Percentiles rank a stretch among this genome's conserved stretches.
phyloP scores from a whole-genome alignment of 1,139 yeast species.

The Zygosaccharomyces pseudobailii region DNA sequence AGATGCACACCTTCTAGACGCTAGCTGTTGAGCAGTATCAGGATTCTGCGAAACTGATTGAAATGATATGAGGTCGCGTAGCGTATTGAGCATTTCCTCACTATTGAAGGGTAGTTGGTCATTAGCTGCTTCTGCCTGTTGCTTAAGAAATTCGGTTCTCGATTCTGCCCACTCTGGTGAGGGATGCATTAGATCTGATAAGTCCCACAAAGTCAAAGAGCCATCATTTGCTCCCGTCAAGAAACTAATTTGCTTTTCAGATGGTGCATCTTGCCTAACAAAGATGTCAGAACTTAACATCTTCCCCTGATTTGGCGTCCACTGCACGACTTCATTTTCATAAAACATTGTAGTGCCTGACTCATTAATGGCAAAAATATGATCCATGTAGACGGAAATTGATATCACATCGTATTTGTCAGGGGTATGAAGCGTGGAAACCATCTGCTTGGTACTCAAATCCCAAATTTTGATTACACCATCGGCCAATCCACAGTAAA shows the following conservation, averaged over 20 bases:
- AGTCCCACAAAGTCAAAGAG: conserved; percentile 55
- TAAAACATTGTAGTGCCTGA: conserved; percentile 52
- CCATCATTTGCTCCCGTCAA: conserved; percentile 60
- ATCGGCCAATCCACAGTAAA: conserved; percentile 73
- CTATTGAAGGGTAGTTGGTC: conserved; percentile 36
- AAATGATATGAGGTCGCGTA: conserved; percentile 59
- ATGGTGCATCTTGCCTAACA: conserved; percentile 17
- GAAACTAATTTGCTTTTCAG: conserved; percentile 32
- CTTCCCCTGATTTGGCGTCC: conserved; percentile 41
- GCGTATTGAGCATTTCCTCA: conserved; percentile 58
- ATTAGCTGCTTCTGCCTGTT: neutral
- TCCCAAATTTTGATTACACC: conserved; percentile 83
- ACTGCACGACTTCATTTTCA: conserved; percentile 35
- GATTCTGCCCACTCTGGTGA: neutral
- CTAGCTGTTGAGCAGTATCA: conserved; percentile 54
- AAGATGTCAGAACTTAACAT: conserved; percentile 36
- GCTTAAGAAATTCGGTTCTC: neutral
- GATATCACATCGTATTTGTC: conserved; percentile 46
- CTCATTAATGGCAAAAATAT: conserved; percentile 36
- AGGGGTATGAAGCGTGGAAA: conserved; percentile 51
- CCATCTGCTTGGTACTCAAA: conserved; percentile 67
- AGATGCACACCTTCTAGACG: conserved; percentile 83
- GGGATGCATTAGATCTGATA: conserved; percentile 11
- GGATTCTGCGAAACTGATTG: conserved; percentile 76
- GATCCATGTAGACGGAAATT: conserved; percentile 43